Base-by-base conservation (phyloP, 1,284 basidiomycete genomes). In the Papiliotrema nemorosa region DNA sequence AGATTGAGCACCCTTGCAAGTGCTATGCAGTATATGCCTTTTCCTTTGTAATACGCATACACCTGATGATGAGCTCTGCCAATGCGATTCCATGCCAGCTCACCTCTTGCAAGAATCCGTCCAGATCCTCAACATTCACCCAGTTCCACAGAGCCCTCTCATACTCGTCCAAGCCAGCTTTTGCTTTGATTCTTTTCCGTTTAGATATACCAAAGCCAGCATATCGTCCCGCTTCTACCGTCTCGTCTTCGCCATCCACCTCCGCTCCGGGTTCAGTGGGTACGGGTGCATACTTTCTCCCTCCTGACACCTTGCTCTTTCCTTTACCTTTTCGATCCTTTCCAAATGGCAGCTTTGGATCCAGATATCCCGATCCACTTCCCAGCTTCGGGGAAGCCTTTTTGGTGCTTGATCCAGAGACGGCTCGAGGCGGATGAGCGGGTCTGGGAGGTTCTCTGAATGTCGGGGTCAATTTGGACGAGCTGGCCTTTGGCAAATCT, bases 71-170 rank as follows among this genome's bases (percentile, higher is more conserved):
- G 37, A 14, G 18, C 24, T 46, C 58, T 47, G 55, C 53, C 47
- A 26, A 1, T 14, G 12, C 20, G 18, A 16, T 18, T 35, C 27
- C 24, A 14, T 46, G 21, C 14, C 21, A 24, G 59, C 72, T 48
- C 36, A 90, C 90, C 63, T 97, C 90, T 76, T 94, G 90, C 27
- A 99, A 75, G 73, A 96, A 98, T 6, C 84, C 84, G 66, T 99
- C 94, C 35, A 98, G 80, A 69, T 98, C 94, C 66, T 90, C 90
- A 7, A 97, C 90, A 69, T 98, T 99, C 55, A 96, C 90, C 96
- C 96, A 99, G 57, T 89, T 87, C 96, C 96, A 99, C 38, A 97
- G 71, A 0, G 94, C 94, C 59, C 84, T 84, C 72, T 97, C 90
- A 68, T 90, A 86, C 14, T 84, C 84, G 64, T 90, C 86, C 51